These are phyloP conservation scores for Phyllostachys edulis DNA, from an alignment of 176 grass and related monocot genomes.

Conservation along the genomic window DNA sequence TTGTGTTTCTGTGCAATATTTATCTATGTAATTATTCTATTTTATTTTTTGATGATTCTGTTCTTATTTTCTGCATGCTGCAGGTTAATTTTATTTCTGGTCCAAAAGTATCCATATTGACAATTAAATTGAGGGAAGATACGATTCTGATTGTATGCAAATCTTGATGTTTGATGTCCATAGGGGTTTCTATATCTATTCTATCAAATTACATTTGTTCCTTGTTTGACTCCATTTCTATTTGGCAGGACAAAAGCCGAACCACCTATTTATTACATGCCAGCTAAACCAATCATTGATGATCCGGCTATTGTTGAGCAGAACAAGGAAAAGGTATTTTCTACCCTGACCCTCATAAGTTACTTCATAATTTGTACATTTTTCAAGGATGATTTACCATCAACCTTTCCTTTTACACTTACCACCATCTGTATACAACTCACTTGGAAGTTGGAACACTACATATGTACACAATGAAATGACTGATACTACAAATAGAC, in stretches of 20 bases:
- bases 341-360: background rate
- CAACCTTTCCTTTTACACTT: background rate
- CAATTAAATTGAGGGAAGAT: constrained; percentile 99
- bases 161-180: constrained; percentile 56
- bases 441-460: background rate
- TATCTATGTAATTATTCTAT: constrained; percentile 12
- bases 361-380: constrained; percentile 15
- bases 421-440: background rate
- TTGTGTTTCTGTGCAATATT: background rate
- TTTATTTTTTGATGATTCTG: constrained; percentile 29
- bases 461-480: background rate
- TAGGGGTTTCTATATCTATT: constrained; percentile 41
- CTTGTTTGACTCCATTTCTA: constrained; percentile 38
- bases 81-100: constrained; percentile 99
- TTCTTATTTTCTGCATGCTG: constrained; percentile 47
- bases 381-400: background rate
- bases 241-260: constrained; percentile 90
- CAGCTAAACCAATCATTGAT: constrained; percentile 71
- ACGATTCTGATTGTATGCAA: constrained; percentile 72
- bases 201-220: constrained; percentile 22
- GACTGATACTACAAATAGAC: background rate
- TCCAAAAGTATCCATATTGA: constrained; percentile 98
- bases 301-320: constrained; percentile 58
- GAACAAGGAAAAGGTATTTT: constrained; percentile 70
- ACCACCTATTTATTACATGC: constrained; percentile 94